Conservation (phyloP, 2,329 filamentous ascomycete species). For the Didymella arachidicola region DNA sequence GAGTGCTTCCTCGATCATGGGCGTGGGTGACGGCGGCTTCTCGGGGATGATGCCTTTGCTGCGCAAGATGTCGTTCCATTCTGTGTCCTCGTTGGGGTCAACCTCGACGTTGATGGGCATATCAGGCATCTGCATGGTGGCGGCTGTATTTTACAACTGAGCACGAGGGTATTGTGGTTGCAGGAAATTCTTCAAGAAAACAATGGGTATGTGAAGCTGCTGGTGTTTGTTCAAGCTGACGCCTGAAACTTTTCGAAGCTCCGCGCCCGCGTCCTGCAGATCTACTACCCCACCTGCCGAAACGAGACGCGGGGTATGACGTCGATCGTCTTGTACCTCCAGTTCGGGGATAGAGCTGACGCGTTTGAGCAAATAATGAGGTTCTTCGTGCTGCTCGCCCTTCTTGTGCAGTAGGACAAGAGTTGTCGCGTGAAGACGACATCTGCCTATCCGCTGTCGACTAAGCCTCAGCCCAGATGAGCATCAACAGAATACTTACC, state of each 20-base stretch:
- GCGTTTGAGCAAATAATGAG: too few relatives aligned
- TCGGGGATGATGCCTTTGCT: constrained; percentile 98
- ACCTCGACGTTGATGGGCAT: constrained; percentile 79
- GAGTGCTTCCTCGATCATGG: constrained; percentile 94
- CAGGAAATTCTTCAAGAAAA: not conserved
- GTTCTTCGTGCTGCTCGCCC: not conserved
- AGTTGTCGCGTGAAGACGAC: not conserved
- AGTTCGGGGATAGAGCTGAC: not conserved
- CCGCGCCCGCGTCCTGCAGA: constrained; percentile 24
- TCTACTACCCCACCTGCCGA: constrained; percentile 29
- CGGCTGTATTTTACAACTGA: constrained; percentile 2
- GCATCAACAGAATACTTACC: not conserved
- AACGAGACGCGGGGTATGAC: constrained; percentile 17
- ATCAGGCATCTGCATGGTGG: constrained; percentile 55
- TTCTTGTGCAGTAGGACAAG: not conserved
- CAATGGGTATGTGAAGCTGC: not conserved
- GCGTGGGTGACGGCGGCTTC: constrained; percentile 93
- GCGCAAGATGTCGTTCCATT: constrained; percentile 99
- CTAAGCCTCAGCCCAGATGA: not conserved
- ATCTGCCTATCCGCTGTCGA: not conserved
- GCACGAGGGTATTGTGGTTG: constrained; percentile 41
- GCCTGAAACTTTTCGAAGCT: constrained; percentile 25
- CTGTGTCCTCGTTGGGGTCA: constrained; percentile 95
- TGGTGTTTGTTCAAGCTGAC: constrained; percentile 17
- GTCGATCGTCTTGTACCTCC: constrained; percentile 1